Base-by-base conservation (phyloP, 495 filamentous ascomycete species). In the Penicillium samsonianum region DNA sequence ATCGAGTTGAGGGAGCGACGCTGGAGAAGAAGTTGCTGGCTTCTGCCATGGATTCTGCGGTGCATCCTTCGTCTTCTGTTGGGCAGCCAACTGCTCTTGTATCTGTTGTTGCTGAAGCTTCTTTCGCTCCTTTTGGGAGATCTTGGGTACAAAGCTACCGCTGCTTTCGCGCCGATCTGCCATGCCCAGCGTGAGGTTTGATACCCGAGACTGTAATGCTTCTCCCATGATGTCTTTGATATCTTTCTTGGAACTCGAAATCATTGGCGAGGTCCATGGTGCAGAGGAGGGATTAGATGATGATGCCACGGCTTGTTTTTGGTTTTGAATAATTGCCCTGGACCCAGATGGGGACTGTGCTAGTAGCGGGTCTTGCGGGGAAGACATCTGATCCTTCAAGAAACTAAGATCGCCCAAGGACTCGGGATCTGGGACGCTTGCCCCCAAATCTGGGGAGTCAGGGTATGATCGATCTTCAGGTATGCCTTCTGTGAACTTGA, bases 41-140 rank as follows among this genome's bases (percentile, higher is more conserved):
- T 81, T 67, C 65, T 91, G 87, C 93, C 93, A 97, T 3, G 92
- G 90, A 20, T 88, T 85, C 30, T 76, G 69, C 10, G 78, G 71
- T 47, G 74, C 77, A 20, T 78, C 70, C 30, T 78, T 72, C 23
- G 71, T 65, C 46, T 75, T 77, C 63, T 82, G 73, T 42, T 84
- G 73, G 25, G 76, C 71, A 53, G 67, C 68, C 2, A 75, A 55
- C 57, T 67, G 69, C 58, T 87, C 77, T 55, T 89, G 86, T 58
- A 82, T 72, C 60, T 83, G 81, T 64, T 87, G 83, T 59, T 90
- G 86, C 60, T 90, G 84, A 46, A 89, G 82, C 66, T 83, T 90
- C 74, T 96, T 96, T 11, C 91, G 85, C 65, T 96, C 93, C 65
- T 91, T 93, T 61, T 98, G 94, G 1, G 91, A 94, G 41, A 95